Conservation (phyloP, 129 eudicot species). For the Chrysanthemum makinoi region DNA sequence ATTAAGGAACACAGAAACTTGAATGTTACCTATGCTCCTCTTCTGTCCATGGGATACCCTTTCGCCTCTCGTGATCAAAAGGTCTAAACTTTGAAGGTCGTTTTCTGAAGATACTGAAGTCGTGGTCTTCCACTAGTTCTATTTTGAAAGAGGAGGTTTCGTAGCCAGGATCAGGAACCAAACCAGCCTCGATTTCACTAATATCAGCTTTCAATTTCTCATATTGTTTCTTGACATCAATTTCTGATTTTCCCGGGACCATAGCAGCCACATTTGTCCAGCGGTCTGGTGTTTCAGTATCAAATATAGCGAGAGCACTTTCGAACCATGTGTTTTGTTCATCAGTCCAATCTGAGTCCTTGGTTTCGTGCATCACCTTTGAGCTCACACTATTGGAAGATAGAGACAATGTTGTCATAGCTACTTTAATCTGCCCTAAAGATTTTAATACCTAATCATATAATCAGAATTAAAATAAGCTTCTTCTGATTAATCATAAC, state of each 20-base stretch:
- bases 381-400: slow-evolving; percentile 41
- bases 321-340: slow-evolving; percentile 92
- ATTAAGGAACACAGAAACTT: slow-evolving; percentile 2
- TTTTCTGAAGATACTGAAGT: slow-evolving; percentile 42
- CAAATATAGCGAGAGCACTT: slow-evolving; percentile 72
- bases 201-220: slow-evolving; percentile 73
- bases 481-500: slow-evolving; percentile 3
- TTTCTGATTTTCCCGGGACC: slow-evolving; percentile 84
- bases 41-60: slow-evolving; percentile 97
- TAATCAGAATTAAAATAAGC: slow-evolving; percentile 33
- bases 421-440: slow-evolving; percentile 23
- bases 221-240: slow-evolving; percentile 76
- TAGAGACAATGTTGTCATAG: slow-evolving; percentile 57
- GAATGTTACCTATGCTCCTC: slow-evolving; percentile 83
- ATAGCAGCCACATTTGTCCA: slow-evolving; percentile 72
- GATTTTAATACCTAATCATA: background rate
- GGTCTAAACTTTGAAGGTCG: slow-evolving; percentile 42
- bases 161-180: slow-evolving; percentile 65
- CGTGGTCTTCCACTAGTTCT: slow-evolving; percentile 49
- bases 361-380: slow-evolving; percentile 38
- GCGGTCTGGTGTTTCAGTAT: slow-evolving; percentile 70
- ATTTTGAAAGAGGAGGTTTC: slow-evolving; percentile 40
- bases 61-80: slow-evolving; percentile 73
- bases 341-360: slow-evolving; percentile 59
- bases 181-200: slow-evolving; percentile 69